phyloP scores from a whole-genome alignment of 371 early-diverging fungal genomes.

The Haplosporangium sp. region DNA sequence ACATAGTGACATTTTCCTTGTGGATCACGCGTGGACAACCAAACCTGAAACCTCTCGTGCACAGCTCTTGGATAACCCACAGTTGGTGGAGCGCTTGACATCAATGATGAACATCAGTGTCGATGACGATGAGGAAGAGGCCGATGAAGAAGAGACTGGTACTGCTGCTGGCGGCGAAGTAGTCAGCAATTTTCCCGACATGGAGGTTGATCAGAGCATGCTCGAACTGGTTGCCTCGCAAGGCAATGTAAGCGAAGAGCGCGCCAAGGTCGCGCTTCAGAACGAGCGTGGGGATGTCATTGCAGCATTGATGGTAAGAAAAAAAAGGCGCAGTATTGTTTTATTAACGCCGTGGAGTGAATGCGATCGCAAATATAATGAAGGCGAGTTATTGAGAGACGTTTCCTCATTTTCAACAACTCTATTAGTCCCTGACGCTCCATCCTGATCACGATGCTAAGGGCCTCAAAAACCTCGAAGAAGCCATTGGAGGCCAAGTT shows the following conservation, averaged over 20 bases:
- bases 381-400: neutral
- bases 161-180: slow-evolving; percentile 21
- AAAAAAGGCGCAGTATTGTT: too few relatives aligned
- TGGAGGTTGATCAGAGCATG: slow-evolving; percentile 57
- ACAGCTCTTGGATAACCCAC: slow-evolving; percentile 63
- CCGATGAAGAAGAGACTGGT: slow-evolving; percentile 51
- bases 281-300: slow-evolving; percentile 72
- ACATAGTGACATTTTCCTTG: slow-evolving; percentile 71
- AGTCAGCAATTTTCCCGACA: slow-evolving; percentile 42
- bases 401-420: neutral
- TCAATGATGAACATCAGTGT: slow-evolving; percentile 70
- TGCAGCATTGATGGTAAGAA: slow-evolving; percentile 72
- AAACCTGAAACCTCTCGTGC: slow-evolving; percentile 65
- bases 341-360: too few relatives aligned
- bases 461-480: slow-evolving; percentile 43
- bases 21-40: slow-evolving; percentile 83
- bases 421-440: slow-evolving; percentile 37
- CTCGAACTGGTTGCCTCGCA: slow-evolving; percentile 69
- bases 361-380: too few relatives aligned
- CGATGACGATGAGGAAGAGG: slow-evolving; percentile 57
- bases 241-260: slow-evolving; percentile 65
- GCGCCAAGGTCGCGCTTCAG: slow-evolving; percentile 68
- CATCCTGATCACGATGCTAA: slow-evolving; percentile 53
- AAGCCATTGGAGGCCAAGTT: slow-evolving; percentile 48
- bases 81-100: slow-evolving; percentile 71